Evolutionary conservation across 495 filamentous ascomycete species (phyloP).

Genomic region (Lindgomyces ingoldianus): DNA sequence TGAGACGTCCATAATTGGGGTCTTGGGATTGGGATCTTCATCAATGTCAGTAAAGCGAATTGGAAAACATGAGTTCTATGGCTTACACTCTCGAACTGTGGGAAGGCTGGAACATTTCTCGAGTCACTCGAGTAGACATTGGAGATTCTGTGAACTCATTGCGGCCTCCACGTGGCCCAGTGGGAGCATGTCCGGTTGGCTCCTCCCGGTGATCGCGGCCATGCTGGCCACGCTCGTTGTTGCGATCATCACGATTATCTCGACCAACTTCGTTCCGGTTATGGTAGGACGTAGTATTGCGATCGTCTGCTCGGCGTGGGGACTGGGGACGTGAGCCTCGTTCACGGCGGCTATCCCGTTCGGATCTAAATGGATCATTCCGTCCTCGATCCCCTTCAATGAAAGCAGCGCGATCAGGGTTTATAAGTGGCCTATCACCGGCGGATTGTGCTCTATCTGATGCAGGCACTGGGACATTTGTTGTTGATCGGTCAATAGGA

Average conservation of each 20-base stretch:
- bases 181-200: conserved; percentile 29
- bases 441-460: conserved; percentile 20
- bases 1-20: conserved; percentile 48
- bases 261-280: conserved; percentile 45
- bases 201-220: conserved; percentile 40
- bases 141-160: conserved; percentile 27
- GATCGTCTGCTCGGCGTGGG: conserved; percentile 50
- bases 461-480: conserved; percentile 9
- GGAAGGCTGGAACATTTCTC: conserved; percentile 37
- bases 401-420: conserved; percentile 60
- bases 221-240: conserved; percentile 5
- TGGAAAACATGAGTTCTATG: background rate
- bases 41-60: background rate
- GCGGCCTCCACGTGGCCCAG: conserved; percentile 40
- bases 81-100: conserved; percentile 22
- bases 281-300: conserved; percentile 43
- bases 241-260: conserved; percentile 50
- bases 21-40: conserved; percentile 36
- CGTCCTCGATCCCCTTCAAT: conserved; percentile 43
- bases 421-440: conserved; percentile 46
- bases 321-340: conserved; percentile 53
- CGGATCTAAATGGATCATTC: conserved; percentile 31
- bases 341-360: conserved; percentile 52
- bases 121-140: conserved; percentile 7
- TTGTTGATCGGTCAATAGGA: background rate